Base-by-base conservation (phyloP, 805 yeast genomes). In the Saccharomyces mikatae region DNA sequence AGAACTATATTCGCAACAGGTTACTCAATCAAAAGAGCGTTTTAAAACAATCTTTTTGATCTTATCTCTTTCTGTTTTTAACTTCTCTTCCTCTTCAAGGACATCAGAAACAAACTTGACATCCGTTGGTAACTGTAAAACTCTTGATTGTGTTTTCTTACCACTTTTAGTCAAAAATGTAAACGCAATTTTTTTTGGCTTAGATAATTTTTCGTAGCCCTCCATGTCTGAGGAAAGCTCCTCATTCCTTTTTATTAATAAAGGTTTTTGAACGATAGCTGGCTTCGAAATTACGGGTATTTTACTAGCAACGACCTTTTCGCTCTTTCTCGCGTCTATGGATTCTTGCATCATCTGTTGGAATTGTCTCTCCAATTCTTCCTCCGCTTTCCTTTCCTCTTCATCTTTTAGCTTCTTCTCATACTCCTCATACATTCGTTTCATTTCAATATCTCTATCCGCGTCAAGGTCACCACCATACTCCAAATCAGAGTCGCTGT, bases 131-230 rank as follows among this genome's bases (percentile, higher is more conserved):
- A 87, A 67, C 4, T 64, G 67, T 27, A 86, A 63, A 32, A 71
- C 74, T 50, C 76, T 76, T 1, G 80, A 70, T 44, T 70, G 67
- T 2, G 74, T 68, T 56, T 72, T 76, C 60, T 77, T 78, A 22
- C 84, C 86, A 28, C 75, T 68, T 59, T 76, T 81, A 8, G 85
- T 78, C 52, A 86, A 66, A 53, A 86, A 74, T 3, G 80, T 78
- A 64, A 84, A 84, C 13, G 78, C 65, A 29, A 78, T 69, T 53
- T 63, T 67, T 32, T 62, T 59, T 21, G 61, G 56, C 41, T 31
- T 49, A n/a, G 48, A 46, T n/a, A 4, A 36, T 17, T 36, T 11
- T 36, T 36, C 24, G 44, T 36, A 6, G 11, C 5, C 10, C 17
- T 36, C 24, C 24, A n/a, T 21, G 8, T 17, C 17, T 5, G 24